Base-by-base conservation (phyloP, 1,284 basidiomycete genomes). In the Moesziomyces sp. region DNA sequence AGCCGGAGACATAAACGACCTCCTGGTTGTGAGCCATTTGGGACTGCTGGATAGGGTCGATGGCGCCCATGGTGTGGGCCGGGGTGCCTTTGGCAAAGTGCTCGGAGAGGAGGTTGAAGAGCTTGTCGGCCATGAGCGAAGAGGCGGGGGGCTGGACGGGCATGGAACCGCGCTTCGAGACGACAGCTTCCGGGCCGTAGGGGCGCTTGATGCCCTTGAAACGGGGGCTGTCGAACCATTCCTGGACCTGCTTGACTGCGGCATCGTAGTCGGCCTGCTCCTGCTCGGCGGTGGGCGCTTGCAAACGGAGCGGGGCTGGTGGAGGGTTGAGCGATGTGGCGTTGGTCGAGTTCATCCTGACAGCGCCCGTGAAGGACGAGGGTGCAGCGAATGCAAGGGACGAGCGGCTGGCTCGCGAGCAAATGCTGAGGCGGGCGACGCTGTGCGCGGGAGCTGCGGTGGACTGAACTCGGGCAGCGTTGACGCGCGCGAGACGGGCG, bases 21-120 rank as follows among this genome's bases (percentile, higher is more conserved):
- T 98, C 93, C 81, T 97, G 93, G 85, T 94, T 89, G 79, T 89
- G 89, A 9, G 94, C 97, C 94, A 98, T 97, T 85, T 99, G 96
- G 0, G 94, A 93, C 90, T 94, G 93, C 86, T 96, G 93, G 4
- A 94, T 89, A 0, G 93, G 94, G 83, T 96, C 93, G 68, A 96
- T 80, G 40, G 81, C 82, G 26, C 81, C 81, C 67, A 83, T 77
- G 44, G 82, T 83, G 65, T 82, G 77, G 3, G 74, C 68, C 5
- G 76, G 79, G 13, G 78, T 79, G 30, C 89, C 88, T 49, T 88
- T 88, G 42, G 86, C 87, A n/a, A 89, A 88, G 51, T 91, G 90
- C 55, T 89, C 87, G 28, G 87, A 86, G 51, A 96, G 87, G 7
- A 90, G 80, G 18, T 88, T 86, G 80, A 89, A 92, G 16, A 96